Evolutionary conservation across 2,329 filamentous ascomycete species (phyloP).

Genomic region (Chaetomium strumarium): DNA sequence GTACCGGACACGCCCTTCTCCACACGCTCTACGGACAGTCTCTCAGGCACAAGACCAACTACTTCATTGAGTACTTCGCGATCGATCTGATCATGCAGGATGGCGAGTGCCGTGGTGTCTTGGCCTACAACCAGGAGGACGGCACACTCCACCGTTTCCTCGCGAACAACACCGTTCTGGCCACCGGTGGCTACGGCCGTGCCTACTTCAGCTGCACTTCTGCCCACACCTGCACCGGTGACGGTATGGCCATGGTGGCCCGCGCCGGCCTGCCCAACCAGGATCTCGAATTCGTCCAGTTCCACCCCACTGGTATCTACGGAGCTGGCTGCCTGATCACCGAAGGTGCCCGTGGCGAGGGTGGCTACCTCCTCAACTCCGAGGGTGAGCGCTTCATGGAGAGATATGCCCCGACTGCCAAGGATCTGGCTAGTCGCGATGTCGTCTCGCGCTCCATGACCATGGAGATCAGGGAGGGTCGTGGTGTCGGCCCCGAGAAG

Average conservation of each 20-base stretch:
- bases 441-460: conserved; percentile 98
- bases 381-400: conserved; percentile 99
- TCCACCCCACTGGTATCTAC: conserved; percentile 99
- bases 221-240: conserved; percentile 96
- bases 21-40: conserved; percentile 99
- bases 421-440: conserved; percentile 94
- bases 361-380: conserved; percentile 94
- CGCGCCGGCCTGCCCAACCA: conserved; percentile 97
- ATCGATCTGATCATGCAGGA: conserved; percentile 97
- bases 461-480: conserved; percentile 93
- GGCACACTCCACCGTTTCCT: conserved; percentile 96
- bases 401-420: conserved; percentile 93
- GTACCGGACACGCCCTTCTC: conserved; percentile 93
- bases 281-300: conserved; percentile 99
- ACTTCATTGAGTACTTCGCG: conserved; percentile 99
- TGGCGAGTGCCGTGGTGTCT: conserved; percentile 90
- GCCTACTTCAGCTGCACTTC: conserved; percentile 98
- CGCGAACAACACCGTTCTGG: conserved; percentile 92
- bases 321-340: conserved; percentile 97
- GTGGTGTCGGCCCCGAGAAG: conserved; percentile 94
- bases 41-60: conserved; percentile 95
- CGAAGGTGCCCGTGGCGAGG: conserved; percentile 95
- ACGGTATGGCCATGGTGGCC: conserved; percentile 99
- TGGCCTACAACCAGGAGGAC: conserved; percentile 98
- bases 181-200: conserved; percentile 95